These are phyloP conservation scores for Meyerozyma sp. DNA, from an alignment of 1,139 yeast genomes.

Conservation along the genomic window DNA sequence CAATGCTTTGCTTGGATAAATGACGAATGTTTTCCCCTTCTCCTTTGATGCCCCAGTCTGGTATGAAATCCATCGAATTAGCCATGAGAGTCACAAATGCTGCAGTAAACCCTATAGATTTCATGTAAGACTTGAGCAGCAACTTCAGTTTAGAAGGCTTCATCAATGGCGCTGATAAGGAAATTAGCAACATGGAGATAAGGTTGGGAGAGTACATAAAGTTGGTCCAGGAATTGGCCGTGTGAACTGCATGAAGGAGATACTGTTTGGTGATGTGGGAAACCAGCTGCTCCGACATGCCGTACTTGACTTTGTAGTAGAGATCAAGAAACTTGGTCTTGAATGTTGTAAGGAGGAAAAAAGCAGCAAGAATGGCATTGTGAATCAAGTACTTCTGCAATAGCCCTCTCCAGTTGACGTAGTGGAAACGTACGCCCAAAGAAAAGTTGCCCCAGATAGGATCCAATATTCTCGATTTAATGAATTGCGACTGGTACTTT, in stretches of 20 bases:
- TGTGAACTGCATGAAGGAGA: constrained; percentile 17
- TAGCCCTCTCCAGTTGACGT: constrained; percentile 28
- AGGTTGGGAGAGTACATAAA: constrained; percentile 35
- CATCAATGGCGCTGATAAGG: constrained; percentile 31
- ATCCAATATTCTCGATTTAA: constrained; percentile 29
- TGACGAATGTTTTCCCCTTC: constrained; percentile 18
- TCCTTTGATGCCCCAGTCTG: constrained; percentile 14
- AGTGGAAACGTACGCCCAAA: constrained; percentile 21
- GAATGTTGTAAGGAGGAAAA: constrained; percentile 18
- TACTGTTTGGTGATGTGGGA: constrained; percentile 14
- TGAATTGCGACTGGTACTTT: constrained; percentile 28
- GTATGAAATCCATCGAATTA: constrained; percentile 22
- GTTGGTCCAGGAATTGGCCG: constrained; percentile 29
- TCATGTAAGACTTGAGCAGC: constrained; percentile 31
- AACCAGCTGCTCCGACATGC: constrained; percentile 9
- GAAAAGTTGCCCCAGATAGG: constrained; percentile 42
- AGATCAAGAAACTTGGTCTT: constrained; percentile 22
- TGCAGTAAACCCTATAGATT: constrained; percentile 30
- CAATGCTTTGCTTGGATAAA: constrained; percentile 23
- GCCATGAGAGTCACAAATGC: constrained; percentile 26
- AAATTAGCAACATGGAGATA: constrained; percentile 29
- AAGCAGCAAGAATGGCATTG: constrained; percentile 17
- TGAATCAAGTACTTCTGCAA: constrained; percentile 22
- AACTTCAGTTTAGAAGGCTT: constrained; percentile 15
- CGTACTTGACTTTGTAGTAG: constrained; percentile 23